phyloP scores from a whole-genome alignment of 2,329 filamentous ascomycete species.

The Phaeosphaeriaceae sp. region DNA sequence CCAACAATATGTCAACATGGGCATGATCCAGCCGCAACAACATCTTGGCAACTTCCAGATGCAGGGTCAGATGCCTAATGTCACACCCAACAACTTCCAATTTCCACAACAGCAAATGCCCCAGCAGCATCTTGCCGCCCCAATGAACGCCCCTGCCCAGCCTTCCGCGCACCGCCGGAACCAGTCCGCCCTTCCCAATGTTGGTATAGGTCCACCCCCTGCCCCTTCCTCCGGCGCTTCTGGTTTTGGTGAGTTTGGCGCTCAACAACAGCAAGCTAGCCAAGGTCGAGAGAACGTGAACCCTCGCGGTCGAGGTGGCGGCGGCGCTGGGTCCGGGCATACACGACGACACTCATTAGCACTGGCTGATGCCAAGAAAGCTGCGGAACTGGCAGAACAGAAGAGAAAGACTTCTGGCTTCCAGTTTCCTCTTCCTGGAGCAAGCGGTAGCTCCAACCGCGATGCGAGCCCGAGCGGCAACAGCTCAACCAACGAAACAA shows the following conservation, averaged over 20 bases:
- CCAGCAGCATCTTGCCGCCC: slow-evolving; percentile 67
- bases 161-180: slow-evolving; percentile 92
- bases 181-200: slow-evolving; percentile 93
- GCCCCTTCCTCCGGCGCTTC: slow-evolving; percentile 89
- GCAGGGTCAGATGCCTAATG: slow-evolving; percentile 78
- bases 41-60: slow-evolving; percentile 64
- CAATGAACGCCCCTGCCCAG: slow-evolving; percentile 78
- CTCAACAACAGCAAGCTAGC: slow-evolving; percentile 62
- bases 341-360: slow-evolving; percentile 94
- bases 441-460: slow-evolving; percentile 63
- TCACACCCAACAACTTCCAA: slow-evolving; percentile 83
- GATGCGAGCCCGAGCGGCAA: slow-evolving; percentile 62
- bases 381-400: slow-evolving; percentile 94
- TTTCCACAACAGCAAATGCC: slow-evolving; percentile 70
- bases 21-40: slow-evolving; percentile 88
- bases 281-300: slow-evolving; percentile 71
- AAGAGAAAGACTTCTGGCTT: slow-evolving; percentile 93
- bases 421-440: slow-evolving; percentile 84
- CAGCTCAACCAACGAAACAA: slow-evolving; percentile 36
- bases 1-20: slow-evolving; percentile 97
- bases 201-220: slow-evolving; percentile 88
- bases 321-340: slow-evolving; percentile 73
- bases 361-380: slow-evolving; percentile 95
- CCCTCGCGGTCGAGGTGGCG: slow-evolving; percentile 75
- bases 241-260: slow-evolving; percentile 82